phyloP scores from a whole-genome alignment of 2,329 filamentous ascomycete species.

The Periconia sp. region DNA sequence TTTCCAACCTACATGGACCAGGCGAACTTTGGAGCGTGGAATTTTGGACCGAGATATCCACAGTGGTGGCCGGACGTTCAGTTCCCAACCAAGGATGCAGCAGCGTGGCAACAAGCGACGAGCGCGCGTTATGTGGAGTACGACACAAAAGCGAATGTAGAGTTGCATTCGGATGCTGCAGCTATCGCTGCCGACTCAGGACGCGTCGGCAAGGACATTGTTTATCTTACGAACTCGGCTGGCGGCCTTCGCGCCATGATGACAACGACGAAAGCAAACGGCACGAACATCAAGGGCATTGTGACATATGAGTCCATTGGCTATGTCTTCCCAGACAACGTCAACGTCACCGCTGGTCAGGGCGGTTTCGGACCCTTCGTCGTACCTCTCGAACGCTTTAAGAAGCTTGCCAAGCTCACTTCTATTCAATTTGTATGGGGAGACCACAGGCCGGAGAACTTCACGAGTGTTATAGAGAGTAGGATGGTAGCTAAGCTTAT shows the following conservation, averaged over 20 bases:
- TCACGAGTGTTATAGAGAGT: slow-evolving; percentile 17
- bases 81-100: slow-evolving; percentile 22
- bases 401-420: slow-evolving; percentile 26
- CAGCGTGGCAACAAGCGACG: slow-evolving; percentile 30
- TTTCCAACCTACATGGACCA: slow-evolving; percentile 22
- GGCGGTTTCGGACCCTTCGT: slow-evolving; percentile 30
- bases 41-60: slow-evolving; percentile 24
- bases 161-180: slow-evolving; percentile 26
- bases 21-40: slow-evolving; percentile 30
- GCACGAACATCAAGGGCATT: slow-evolving; percentile 33
- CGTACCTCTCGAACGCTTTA: slow-evolving; percentile 26
- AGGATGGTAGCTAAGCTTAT: slow-evolving; percentile 24
- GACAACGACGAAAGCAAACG: slow-evolving; percentile 24
- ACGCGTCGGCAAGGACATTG: slow-evolving; percentile 23
- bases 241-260: slow-evolving; percentile 28
- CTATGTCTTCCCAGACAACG: slow-evolving; percentile 32
- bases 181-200: slow-evolving; percentile 33
- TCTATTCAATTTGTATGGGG: slow-evolving; percentile 32
- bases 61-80: slow-evolving; percentile 30
- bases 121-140: slow-evolving; percentile 30
- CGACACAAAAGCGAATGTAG: slow-evolving; percentile 26
- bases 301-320: slow-evolving; percentile 33
- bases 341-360: slow-evolving; percentile 24
- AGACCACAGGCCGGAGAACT: slow-evolving; percentile 28
- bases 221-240: slow-evolving; percentile 32